Percentiles rank a stretch among this genome's conserved stretches.
These are phyloP conservation scores for Rhizopogon vulgaris DNA, from an alignment of 768 basidiomycete genomes.

Conservation along the genomic window DNA sequence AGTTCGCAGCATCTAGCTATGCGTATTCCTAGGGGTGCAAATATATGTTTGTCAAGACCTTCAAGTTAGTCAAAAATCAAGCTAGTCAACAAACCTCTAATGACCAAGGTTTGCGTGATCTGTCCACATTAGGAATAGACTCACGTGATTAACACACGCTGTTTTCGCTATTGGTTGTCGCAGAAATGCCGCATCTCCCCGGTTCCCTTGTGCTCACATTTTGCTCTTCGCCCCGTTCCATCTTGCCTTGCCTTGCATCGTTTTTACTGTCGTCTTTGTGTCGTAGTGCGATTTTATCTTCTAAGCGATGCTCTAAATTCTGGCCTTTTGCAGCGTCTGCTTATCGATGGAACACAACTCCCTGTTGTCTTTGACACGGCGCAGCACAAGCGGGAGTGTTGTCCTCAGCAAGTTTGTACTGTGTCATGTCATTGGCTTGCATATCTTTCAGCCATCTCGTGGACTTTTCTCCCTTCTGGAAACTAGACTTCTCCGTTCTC, in stretches of 20 bases:
- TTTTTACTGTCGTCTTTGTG: not conserved
- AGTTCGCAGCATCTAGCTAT: conserved; percentile 18
- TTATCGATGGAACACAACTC: too few relatives aligned
- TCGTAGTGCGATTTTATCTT: not conserved
- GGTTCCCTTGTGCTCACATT: not conserved
- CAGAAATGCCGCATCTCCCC: conserved; percentile 35
- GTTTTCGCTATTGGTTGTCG: conserved; percentile 30
- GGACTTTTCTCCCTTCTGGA: not conserved
- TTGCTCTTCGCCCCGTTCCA: not conserved
- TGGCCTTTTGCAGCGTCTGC: too few relatives aligned
- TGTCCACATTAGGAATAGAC: not conserved
- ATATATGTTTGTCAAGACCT: not conserved
- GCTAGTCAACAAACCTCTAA: not conserved
- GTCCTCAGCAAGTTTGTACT: conserved; percentile 38
- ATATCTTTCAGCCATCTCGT: not conserved
- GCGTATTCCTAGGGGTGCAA: not conserved
- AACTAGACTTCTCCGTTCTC: not conserved
- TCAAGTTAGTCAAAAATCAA: not conserved
- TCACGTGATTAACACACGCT: conserved; percentile 11
- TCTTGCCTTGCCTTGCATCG: not conserved
- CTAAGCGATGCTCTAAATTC: too few relatives aligned
- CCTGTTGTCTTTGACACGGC: conserved; percentile 6
- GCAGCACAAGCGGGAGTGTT: conserved; percentile 37
- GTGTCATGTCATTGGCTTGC: conserved; percentile 8
- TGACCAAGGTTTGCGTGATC: conserved; percentile 5